Conservation (phyloP, 108 stramenopile species). For the Halocafeteria seosinensis region DNA sequence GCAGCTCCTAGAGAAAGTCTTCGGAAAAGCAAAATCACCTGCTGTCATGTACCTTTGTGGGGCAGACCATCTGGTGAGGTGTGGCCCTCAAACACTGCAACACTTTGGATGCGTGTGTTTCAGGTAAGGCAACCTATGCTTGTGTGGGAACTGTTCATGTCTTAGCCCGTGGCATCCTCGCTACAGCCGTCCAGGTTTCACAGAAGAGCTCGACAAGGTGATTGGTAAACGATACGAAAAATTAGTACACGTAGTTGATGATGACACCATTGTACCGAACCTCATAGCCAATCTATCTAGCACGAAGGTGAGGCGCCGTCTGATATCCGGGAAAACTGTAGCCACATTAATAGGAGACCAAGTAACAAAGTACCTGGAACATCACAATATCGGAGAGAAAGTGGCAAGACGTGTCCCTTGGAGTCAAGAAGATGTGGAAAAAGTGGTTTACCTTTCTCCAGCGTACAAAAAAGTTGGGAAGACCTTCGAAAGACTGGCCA, state of each 20-base stretch:
- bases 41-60: conserved; percentile 4
- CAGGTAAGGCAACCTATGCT: too few species aligned
- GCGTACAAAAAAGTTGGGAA: conserved; percentile 9
- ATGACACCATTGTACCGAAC: not conserved
- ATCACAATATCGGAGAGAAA: not conserved
- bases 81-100: not conserved
- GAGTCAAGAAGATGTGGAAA: not conserved
- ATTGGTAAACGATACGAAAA: not conserved
- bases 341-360: not conserved
- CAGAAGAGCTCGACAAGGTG: not conserved
- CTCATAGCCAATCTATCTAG: not conserved
- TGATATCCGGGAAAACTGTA: not conserved
- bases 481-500: too few species aligned
- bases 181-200: not conserved
- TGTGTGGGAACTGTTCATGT: too few species aligned
- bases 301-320: not conserved
- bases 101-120: not conserved
- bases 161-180: too few species aligned
- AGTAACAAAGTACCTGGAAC: not conserved
- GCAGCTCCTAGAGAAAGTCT: not conserved
- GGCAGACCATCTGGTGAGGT: not conserved
- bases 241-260: not conserved
- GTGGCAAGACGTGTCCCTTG: not conserved
- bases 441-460: not conserved
- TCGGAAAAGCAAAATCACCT: not conserved